phyloP scores from a whole-genome alignment of 2,329 filamentous ascomycete genomes.

The Cryphonectria radicalis region DNA sequence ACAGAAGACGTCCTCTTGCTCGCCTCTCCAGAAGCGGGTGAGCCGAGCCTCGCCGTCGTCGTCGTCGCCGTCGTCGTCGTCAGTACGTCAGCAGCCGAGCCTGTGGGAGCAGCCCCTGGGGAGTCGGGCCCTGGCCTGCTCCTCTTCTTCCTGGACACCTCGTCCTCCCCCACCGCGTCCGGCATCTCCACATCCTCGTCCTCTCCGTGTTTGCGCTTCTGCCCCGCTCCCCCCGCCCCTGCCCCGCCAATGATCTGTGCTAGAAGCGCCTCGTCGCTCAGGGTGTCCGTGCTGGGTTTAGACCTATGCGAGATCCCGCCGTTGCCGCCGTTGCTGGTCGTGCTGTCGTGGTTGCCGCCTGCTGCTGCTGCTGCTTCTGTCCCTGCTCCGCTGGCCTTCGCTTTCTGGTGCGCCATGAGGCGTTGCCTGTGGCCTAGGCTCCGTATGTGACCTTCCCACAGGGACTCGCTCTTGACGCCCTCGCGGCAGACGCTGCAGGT shows the following conservation, averaged over 20 bases:
- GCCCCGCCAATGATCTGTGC: constrained; percentile 27
- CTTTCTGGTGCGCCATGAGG: constrained; percentile 34
- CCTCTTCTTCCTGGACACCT: constrained; percentile 48
- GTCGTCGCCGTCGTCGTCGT: neutral
- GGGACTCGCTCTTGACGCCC: constrained; percentile 65
- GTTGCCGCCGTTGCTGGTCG: constrained; percentile 21
- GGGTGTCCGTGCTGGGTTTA: constrained; percentile 28
- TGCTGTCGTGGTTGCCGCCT: constrained; percentile 21
- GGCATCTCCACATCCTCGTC: constrained; percentile 42
- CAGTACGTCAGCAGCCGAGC: neutral
- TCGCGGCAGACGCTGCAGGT: constrained; percentile 70
- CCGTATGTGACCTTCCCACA: constrained; percentile 68
- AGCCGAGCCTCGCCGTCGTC: neutral
- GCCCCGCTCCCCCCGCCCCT: constrained; percentile 12
- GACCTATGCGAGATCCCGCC: constrained; percentile 11
- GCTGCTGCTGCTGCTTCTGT: constrained; percentile 33
- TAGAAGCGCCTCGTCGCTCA: constrained; percentile 37
- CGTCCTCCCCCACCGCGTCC: constrained; percentile 35
- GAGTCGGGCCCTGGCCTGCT: constrained; percentile 44
- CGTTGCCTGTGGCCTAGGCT: constrained; percentile 51
- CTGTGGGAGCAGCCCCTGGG: constrained; percentile 8
- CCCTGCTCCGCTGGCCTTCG: constrained; percentile 23
- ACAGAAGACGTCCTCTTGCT: constrained; percentile 28
- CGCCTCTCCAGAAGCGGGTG: constrained; percentile 7
- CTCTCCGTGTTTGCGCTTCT: constrained; percentile 36